Evolutionary conservation across 257 asterid species (phyloP).

Genomic region (Craterostigma plantagineum): DNA sequence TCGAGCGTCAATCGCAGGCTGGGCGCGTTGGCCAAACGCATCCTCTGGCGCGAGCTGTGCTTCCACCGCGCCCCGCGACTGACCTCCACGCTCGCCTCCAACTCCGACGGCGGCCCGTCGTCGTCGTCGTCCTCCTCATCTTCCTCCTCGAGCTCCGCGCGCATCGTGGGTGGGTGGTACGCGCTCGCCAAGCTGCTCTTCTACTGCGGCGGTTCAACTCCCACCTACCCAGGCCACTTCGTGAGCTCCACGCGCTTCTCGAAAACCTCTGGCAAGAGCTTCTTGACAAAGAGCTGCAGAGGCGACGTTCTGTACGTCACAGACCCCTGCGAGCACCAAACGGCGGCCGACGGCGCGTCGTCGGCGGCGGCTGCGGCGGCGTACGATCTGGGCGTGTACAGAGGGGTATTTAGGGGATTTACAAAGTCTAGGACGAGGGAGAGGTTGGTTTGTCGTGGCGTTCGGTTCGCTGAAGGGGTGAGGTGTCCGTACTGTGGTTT

Average conservation of each 20-base stretch:
- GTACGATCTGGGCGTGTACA: slow-evolving; percentile 41
- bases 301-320: slow-evolving; percentile 54
- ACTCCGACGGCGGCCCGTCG: too few relatives aligned
- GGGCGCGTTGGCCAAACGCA: slow-evolving; percentile 49
- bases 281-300: slow-evolving; percentile 34
- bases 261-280: slow-evolving; percentile 76
- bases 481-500: slow-evolving; percentile 68
- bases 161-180: slow-evolving; percentile 55
- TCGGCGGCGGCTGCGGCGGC: background rate
- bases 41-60: slow-evolving; percentile 66
- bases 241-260: slow-evolving; percentile 49
- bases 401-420: slow-evolving; percentile 68
- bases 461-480: slow-evolving; percentile 27
- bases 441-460: slow-evolving; percentile 30
- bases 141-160: slow-evolving; percentile 10
- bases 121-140: too few relatives aligned
- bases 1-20: slow-evolving; percentile 36
- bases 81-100: slow-evolving; percentile 17
- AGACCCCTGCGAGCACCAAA: slow-evolving; percentile 73
- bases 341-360: slow-evolving; percentile 11
- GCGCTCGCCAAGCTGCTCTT: slow-evolving; percentile 60
- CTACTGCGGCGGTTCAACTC: slow-evolving; percentile 59
- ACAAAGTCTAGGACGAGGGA: slow-evolving; percentile 55
- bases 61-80: slow-evolving; percentile 44
- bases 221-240: slow-evolving; percentile 36